These are phyloP conservation scores for Starmerella gropengiesseri DNA, from an alignment of 805 yeast species.

Conservation along the genomic window DNA sequence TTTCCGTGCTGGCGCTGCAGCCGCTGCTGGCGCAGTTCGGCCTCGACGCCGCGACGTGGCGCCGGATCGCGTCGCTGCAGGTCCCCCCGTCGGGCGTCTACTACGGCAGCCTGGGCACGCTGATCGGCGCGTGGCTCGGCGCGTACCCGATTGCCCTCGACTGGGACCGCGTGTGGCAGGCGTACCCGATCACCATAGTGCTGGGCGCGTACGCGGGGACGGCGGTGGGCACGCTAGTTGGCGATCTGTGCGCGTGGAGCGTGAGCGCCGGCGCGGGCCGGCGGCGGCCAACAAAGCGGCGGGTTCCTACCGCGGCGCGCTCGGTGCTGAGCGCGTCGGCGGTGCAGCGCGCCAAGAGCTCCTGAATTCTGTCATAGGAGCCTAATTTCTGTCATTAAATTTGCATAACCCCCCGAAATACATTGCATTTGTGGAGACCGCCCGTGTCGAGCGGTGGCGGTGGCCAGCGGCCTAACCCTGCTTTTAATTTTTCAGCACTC, in stretches of 20 bases:
- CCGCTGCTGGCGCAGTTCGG: conserved; percentile 52
- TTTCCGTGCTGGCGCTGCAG: conserved; percentile 47
- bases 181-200: conserved; percentile 83
- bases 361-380: too few species aligned
- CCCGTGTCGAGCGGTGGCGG: too few species aligned
- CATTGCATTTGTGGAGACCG: too few species aligned
- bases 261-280: too few species aligned
- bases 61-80: conserved; percentile 26
- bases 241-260: conserved; percentile 8
- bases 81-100: conserved; percentile 29
- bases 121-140: conserved; percentile 81
- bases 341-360: too few species aligned
- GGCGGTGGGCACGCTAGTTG: conserved; percentile 45
- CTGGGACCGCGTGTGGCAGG: conserved; percentile 97
- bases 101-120: conserved; percentile 33
- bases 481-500: background rate
- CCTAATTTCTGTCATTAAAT: too few species aligned
- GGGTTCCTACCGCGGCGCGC: too few species aligned
- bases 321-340: too few species aligned
- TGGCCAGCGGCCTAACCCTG: too few species aligned
- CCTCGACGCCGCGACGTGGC: conserved; percentile 42
- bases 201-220: conserved; percentile 72
- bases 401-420: too few species aligned
- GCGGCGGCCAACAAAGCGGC: background rate
- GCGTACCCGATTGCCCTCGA: conserved; percentile 90